Evolutionary conservation across 129 eudicot species (phyloP).

Genomic region (Solidago caesia): DNA sequence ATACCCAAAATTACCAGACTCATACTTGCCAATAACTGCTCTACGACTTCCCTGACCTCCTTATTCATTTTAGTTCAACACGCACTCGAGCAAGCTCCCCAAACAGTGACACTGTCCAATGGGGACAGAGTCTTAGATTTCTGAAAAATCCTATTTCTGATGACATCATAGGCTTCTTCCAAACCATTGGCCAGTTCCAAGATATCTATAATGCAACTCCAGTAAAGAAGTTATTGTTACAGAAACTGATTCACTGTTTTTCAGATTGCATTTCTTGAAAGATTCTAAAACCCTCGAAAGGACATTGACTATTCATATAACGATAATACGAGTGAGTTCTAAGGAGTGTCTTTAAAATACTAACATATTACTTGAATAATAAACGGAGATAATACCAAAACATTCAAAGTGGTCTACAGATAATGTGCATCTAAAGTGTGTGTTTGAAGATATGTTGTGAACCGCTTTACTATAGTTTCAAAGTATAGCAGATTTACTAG

Average conservation of each 20-base stretch:
- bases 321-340: constrained; percentile 7
- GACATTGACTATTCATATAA: constrained; percentile 26
- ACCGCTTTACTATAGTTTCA: too few relatives aligned
- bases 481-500: too few relatives aligned
- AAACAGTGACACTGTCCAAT: constrained; percentile 29
- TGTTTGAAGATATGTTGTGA: too few relatives aligned
- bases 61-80: constrained; percentile 38
- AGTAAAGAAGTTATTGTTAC: constrained; percentile 40
- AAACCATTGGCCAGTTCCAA: too few relatives aligned
- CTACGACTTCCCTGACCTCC: constrained; percentile 31
- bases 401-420: too few relatives aligned
- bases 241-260: constrained; percentile 30
- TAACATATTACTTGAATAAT: too few relatives aligned
- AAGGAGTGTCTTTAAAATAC: too few relatives aligned
- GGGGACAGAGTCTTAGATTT: constrained; percentile 13
- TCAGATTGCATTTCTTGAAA: constrained; percentile 37
- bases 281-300: constrained; percentile 23
- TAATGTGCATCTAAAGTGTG: too few relatives aligned
- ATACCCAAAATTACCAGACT: constrained; percentile 31
- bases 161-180: constrained; percentile 41
- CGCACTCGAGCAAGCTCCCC: constrained; percentile 41
- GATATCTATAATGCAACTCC: constrained; percentile 50
- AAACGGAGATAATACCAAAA: too few relatives aligned
- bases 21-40: constrained; percentile 18
- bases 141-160: constrained; percentile 22